Base-by-base conservation (phyloP, 345 rosid species). In the Sonneratia caseolaris region DNA sequence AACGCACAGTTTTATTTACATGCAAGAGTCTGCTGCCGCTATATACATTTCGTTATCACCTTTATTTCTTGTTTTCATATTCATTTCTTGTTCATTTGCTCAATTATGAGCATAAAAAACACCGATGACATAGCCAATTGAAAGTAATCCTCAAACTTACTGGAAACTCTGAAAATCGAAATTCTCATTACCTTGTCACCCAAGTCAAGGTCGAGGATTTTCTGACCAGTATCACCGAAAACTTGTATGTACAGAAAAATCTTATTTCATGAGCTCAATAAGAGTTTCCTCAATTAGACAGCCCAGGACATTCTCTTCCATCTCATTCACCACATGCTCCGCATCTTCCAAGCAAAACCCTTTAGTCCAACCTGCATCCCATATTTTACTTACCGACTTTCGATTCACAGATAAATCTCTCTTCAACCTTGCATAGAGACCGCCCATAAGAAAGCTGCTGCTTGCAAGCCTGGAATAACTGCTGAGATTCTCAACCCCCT, bases 341-440 rank as follows among this genome's bases (percentile, higher is more conserved):
- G 78, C 82, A 73, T 87, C 92, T 38, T 86, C 79, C 35, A 71
- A 66, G 16, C 85, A 86, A 74, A 78, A 86, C 73, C 80, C 91
- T 42, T 73, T 79, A 79, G 83, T 88, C 96, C 97, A 94, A 61
- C 92, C 95, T 74, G 79, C 75, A 69, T 88, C 92, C 98, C 97
- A 94, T 48, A 80, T 72, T 72, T 88, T 86, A 69, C 77, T 85
- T 45, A 71, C 76, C 59, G 83, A 79, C 79, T 81, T 32, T 42
- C 56, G 70, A 68, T 71, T 82, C 82, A 78, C 55, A 51, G 37
- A 73, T 57, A 88, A 38, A 77, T 94, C 98, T 68, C 75, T 85
- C 72, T 84, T 89, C 86, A 90, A 66, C 71, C 74, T 76, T 65
- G 76, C 76, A 32, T 75, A 73, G 37, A 88, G 70, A 48, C 80